phyloP scores from a whole-genome alignment of 441 rosid genomes.

The Pelargonium citronellum region DNA sequence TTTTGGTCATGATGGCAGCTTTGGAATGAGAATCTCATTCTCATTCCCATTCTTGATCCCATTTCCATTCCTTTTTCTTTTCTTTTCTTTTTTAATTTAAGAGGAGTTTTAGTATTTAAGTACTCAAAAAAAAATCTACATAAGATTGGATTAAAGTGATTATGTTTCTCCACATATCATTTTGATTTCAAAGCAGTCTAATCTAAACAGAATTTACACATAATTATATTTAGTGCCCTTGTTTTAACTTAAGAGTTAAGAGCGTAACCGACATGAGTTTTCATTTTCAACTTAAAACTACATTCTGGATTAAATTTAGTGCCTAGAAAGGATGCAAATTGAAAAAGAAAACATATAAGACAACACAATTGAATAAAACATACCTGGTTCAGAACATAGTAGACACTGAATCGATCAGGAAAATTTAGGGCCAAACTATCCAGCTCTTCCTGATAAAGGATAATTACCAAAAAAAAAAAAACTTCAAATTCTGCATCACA shows the following conservation, averaged over 20 bases:
- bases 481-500: not conserved
- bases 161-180: no score
- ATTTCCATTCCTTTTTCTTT: no score
- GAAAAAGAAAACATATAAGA: not conserved
- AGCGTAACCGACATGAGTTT: not conserved
- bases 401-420: constrained; percentile 33
- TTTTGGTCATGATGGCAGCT: no score
- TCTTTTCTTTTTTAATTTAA: no score
- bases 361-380: not conserved
- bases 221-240: no score
- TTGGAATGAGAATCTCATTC: not conserved
- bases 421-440: constrained; percentile 27
- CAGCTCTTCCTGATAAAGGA: constrained; percentile 37
- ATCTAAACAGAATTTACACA: no score
- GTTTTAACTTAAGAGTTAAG: no score
- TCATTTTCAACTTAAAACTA: constrained; percentile 1
- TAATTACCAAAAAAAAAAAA: not conserved
- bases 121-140: no score
- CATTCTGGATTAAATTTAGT: not conserved
- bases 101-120: no score
- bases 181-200: no score
- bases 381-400: constrained; percentile 43
- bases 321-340: not conserved
- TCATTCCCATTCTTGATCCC: no score
- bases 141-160: no score